Conservation (phyloP, 345 rosid genomes). For the Boechera retrofracta region DNA sequence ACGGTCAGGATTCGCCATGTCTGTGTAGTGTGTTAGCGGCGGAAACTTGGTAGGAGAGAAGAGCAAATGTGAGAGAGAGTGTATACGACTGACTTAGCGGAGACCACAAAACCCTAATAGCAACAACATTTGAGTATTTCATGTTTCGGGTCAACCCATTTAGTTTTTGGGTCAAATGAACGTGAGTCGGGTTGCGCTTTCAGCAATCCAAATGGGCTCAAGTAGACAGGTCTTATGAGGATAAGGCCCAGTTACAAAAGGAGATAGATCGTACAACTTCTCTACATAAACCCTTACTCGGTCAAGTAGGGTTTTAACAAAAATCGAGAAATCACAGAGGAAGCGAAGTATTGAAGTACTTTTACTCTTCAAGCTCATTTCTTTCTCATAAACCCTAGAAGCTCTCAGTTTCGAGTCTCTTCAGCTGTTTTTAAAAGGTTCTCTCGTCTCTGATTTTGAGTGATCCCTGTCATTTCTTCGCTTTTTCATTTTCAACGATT, state of each 20-base stretch:
- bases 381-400: conserved; percentile 33
- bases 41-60: conserved; percentile 34
- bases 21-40: conserved; percentile 32
- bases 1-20: conserved; percentile 61
- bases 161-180: background rate
- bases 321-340: conserved; percentile 21
- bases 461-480: conserved; percentile 24
- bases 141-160: conserved; percentile 17
- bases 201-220: background rate
- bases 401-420: background rate
- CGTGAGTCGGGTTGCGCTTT: background rate
- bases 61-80: conserved; percentile 5
- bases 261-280: background rate
- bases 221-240: background rate
- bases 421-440: conserved; percentile 11
- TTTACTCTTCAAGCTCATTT: conserved; percentile 6
- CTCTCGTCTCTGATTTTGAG: background rate
- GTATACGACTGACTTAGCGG: conserved; percentile 30
- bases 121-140: background rate
- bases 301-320: conserved; percentile 39
- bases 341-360: conserved; percentile 33
- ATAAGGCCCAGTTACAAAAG: background rate
- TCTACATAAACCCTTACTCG: conserved; percentile 43
- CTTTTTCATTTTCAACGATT: conserved; percentile 16
- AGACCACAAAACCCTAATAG: conserved; percentile 32